These are phyloP conservation scores for Russula sp. DNA, from an alignment of 768 basidiomycete species.

Conservation along the genomic window DNA sequence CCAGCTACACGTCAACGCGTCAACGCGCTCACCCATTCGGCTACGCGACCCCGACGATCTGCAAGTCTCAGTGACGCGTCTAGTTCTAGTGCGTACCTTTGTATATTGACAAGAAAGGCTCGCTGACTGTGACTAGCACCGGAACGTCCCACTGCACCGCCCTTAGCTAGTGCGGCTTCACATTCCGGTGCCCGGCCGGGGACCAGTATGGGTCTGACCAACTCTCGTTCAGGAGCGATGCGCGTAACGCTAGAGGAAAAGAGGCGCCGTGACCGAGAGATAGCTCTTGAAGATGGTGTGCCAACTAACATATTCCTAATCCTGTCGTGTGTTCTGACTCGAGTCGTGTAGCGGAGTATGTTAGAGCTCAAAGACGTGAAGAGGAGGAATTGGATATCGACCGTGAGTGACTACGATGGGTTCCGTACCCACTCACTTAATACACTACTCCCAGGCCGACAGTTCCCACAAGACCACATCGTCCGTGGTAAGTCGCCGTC, in stretches of 20 bases:
- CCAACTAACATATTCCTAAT: conserved; percentile 31
- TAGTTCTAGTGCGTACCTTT: conserved; percentile 41
- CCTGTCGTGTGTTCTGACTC: conserved; percentile 4
- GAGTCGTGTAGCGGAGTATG: conserved; percentile 3
- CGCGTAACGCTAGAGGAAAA: conserved; percentile 49
- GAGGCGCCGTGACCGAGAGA: conserved; percentile 37
- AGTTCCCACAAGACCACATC: conserved; percentile 25
- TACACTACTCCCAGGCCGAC: conserved; percentile 31
- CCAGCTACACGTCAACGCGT: conserved; percentile 33
- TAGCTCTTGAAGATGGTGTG: conserved; percentile 47
- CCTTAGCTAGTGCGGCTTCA: conserved; percentile 16
- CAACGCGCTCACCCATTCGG: conserved; percentile 39
- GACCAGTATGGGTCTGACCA: conserved; percentile 41
- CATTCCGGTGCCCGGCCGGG: conserved; percentile 40
- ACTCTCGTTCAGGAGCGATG: conserved; percentile 37
- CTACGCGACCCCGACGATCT: conserved; percentile 65
- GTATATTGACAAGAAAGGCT: not conserved
- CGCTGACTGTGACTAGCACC: conserved; percentile 15
- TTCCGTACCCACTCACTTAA: not conserved
- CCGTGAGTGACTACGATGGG: conserved; percentile 36
- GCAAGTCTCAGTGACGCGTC: conserved; percentile 71
- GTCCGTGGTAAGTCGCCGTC: conserved; percentile 53
- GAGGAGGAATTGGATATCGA: conserved; percentile 42
- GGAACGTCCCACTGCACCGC: conserved; percentile 17
- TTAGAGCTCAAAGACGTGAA: conserved; percentile 35